Conservation (phyloP, 495 filamentous ascomycete species). For the Lichina pygmaea region DNA sequence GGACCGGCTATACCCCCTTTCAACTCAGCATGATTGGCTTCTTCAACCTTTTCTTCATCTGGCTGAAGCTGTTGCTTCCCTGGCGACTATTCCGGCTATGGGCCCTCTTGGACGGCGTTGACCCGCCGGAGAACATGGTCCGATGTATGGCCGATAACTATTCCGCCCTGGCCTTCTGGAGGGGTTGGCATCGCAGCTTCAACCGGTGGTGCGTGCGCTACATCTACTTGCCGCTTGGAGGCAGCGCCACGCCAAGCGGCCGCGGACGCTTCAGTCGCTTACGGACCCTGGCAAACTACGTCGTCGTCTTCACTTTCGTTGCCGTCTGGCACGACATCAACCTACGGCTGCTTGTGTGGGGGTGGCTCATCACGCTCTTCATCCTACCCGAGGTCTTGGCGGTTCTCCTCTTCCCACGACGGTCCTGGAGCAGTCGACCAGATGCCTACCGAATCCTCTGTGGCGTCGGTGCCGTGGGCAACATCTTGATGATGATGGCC, state of each 20-base stretch:
- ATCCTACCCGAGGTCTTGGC: conserved; percentile 68
- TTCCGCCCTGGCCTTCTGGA: conserved; percentile 81
- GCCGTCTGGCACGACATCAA: conserved; percentile 97
- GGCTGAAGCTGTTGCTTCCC: conserved; percentile 88
- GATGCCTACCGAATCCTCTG: conserved; percentile 53
- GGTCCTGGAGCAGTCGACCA: conserved; percentile 36
- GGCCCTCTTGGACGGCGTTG: conserved; percentile 67
- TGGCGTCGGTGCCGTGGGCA: conserved; percentile 63
- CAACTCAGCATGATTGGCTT: conserved; percentile 80
- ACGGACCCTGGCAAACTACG: conserved; percentile 36
- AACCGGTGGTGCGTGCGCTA: conserved; percentile 89
- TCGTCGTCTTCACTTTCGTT: conserved; percentile 88
- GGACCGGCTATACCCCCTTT: conserved; percentile 62
- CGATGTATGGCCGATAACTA: conserved; percentile 93
- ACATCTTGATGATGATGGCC: conserved; percentile 84
- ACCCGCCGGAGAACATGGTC: conserved; percentile 95
- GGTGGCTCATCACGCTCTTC: conserved; percentile 85
- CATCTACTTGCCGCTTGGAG: conserved; percentile 80
- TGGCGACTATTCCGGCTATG: conserved; percentile 97
- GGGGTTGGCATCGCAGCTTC: conserved; percentile 79
- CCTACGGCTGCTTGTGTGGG: conserved; percentile 79
- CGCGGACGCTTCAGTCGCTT: conserved; percentile 15
- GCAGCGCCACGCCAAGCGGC: conserved; percentile 17
- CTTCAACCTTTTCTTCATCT: conserved; percentile 94
- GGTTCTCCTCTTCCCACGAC: conserved; percentile 37